phyloP scores from a whole-genome alignment of 1,284 basidiomycete species.

The Puccinia horiana region DNA sequence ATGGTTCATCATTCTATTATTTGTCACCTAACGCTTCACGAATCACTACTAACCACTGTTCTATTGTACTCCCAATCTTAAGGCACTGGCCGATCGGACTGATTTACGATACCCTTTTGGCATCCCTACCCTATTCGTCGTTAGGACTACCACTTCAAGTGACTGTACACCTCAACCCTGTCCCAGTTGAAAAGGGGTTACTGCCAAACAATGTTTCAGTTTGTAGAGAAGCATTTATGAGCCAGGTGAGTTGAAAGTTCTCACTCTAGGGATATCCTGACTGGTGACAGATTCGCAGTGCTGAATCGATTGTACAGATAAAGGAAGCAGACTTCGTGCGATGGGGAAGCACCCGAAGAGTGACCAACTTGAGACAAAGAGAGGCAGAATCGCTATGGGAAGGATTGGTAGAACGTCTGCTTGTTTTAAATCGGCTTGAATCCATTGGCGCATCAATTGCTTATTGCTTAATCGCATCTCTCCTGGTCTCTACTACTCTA shows the following conservation, averaged over 20 bases:
- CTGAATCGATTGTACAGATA: neutral
- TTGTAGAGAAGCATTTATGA: conserved; percentile 87
- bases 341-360: conserved; percentile 89
- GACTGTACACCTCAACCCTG: conserved; percentile 78
- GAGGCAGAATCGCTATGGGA: conserved; percentile 95
- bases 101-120: conserved; percentile 71
- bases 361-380: conserved; percentile 79
- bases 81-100: conserved; percentile 94
- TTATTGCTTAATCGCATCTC: conserved; percentile 6
- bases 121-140: conserved; percentile 49
- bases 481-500: neutral
- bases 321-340: conserved; percentile 85
- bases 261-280: neutral
- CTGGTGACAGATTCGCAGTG: neutral
- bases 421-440: neutral
- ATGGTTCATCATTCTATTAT: conserved; percentile 66
- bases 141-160: conserved; percentile 67
- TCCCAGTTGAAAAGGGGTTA: conserved; percentile 80
- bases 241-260: conserved; percentile 70
- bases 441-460: neutral
- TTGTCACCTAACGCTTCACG: neutral
- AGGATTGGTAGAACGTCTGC: conserved; percentile 81
- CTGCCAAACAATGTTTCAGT: conserved; percentile 74
- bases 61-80: neutral
- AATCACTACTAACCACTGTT: neutral